Evolutionary conservation across 1,139 yeast species (phyloP).

Genomic region (Yamadazyma membranifaciens): DNA sequence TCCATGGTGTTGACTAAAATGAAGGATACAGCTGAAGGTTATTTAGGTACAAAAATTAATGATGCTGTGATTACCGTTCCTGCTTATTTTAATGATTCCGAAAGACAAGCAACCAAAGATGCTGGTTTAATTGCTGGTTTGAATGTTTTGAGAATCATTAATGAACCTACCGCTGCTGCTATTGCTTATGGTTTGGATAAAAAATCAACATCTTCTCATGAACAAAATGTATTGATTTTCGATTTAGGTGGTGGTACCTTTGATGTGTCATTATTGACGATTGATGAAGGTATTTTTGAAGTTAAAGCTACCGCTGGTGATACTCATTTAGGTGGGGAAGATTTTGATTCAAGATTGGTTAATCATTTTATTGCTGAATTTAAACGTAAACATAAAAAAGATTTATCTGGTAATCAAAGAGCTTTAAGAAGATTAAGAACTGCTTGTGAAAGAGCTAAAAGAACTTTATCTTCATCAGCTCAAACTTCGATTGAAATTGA

Average conservation of each 20-base stretch:
- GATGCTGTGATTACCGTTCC: slow-evolving; percentile 76
- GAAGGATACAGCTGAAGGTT: slow-evolving; percentile 66
- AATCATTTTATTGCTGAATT: slow-evolving; percentile 35
- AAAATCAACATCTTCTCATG: slow-evolving; percentile 57
- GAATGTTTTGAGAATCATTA: slow-evolving; percentile 55
- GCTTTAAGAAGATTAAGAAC: slow-evolving; percentile 43
- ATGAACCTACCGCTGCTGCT: slow-evolving; percentile 63
- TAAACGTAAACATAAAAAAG: slow-evolving; percentile 38
- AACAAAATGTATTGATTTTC: slow-evolving; percentile 84
- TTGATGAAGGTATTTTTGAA: slow-evolving; percentile 94
- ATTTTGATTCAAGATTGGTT: slow-evolving; percentile 37
- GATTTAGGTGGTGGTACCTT: slow-evolving; percentile 99
- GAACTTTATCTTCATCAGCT: slow-evolving; percentile 39
- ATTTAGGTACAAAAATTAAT: slow-evolving; percentile 54
- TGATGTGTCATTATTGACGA: slow-evolving; percentile 89
- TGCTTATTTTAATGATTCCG: slow-evolving; percentile 58
- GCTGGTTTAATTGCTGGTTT: slow-evolving; percentile 60
- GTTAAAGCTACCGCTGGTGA: slow-evolving; percentile 98
- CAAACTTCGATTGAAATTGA: slow-evolving; percentile 43
- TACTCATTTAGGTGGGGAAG: slow-evolving; percentile 96
- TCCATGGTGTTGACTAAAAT: slow-evolving; percentile 63
- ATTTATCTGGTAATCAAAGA: slow-evolving; percentile 33
- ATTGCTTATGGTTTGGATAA: slow-evolving; percentile 66
- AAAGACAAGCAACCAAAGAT: slow-evolving; percentile 61
- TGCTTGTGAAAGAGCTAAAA: slow-evolving; percentile 43